Base-by-base conservation (phyloP, 805 yeast genomes). In the Kregervanrija fluxuum region DNA sequence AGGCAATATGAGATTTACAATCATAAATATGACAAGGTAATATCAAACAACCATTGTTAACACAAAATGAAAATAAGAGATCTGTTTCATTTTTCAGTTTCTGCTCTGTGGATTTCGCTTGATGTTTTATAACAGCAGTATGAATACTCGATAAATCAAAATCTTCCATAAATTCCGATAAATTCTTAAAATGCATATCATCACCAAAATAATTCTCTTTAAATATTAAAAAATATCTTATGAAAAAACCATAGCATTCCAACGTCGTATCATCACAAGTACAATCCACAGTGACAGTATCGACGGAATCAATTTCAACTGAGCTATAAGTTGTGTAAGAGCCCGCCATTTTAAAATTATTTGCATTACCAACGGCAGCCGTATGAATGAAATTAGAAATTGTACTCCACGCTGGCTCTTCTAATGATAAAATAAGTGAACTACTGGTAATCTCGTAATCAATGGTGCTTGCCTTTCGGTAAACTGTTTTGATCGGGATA, bases 381-480 rank as follows among this genome's bases (percentile, higher is more conserved):
- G 74, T 64, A 39, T 73, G 72, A 66, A 85, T 60, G 52, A 91
- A 91, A 40, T 83, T 81, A 44, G 80, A 76, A 22, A 80, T 67
- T 0, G 98, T 90, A 56, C 88, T 95, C 96, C 98, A 93, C 1
- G 91, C 83, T 0, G 99, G 98, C 0, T 93, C 78, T 46, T 80
- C 83, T 2, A 90, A 60, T 1, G 75, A 66, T 39, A 93, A 55
- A 40, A 80, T 74, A 51, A 88, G 77, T 40, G 64, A 65, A 0
- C 85, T 78, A 0, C 95, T 82, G 3, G 51, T 50, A 2, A 83
- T 50, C 1, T 63, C 61, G 53, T 71, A 86, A 12, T 70, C 65
- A 12, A 83, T 67, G 0, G 74, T 71, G 1, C 77, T 75, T 3
- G 74, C 71, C 41, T 73, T 75, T 33, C 74, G 64, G 34, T 75